Evolutionary conservation across 768 basidiomycete genomes (phyloP), one percentile per base, ranked within the genome.

Genomic region (Suillus americanus): DNA sequence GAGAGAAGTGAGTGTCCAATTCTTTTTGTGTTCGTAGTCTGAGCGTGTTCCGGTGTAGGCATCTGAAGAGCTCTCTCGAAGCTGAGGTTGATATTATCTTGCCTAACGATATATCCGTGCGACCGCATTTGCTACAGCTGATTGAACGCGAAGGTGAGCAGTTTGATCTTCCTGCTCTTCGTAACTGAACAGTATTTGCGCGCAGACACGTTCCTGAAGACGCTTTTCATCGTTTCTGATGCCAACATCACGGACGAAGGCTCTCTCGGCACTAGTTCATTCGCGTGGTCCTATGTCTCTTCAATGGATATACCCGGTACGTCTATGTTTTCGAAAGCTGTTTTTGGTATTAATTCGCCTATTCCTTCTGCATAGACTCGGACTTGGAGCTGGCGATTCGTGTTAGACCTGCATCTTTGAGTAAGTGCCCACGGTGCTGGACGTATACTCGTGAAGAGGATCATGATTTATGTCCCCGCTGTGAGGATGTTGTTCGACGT

Each of bases 401-500:
- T 16, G 79, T 92, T n/a, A 80, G 81, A 20, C 89, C 92, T 18
- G 85, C 93, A 13, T 77, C 75, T 5, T 65, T 76, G 60, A 71
- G 79, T 25, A 96, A 97, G 74, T 99, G 97, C 73, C 92, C 95
- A 28, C 85, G 96, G 18, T 99, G 97, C 75, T 97, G 96, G 95
- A 89, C 86, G 7, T 90, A 83, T 72, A 88, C 87, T 2, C 82
- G 89, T 16, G 68, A 73, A 13, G 73, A 79, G 46, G 74, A 79
- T 14, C 82, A 87, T 20, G 72, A 73, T 12, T 74, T 96, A 13
- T 97, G 95, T 75, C 65, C 65, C 23, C 83, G 95, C 68, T 97
- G 95, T 66, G 68, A 68, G 37, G 67, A 68, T 18, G 73, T 72
- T 37, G 46, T 74, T 38, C 45, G 40, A 28, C 25, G 10, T 28